phyloP scores from a whole-genome alignment of 176 grass and related monocot species.

The Aegilops speltoides region DNA sequence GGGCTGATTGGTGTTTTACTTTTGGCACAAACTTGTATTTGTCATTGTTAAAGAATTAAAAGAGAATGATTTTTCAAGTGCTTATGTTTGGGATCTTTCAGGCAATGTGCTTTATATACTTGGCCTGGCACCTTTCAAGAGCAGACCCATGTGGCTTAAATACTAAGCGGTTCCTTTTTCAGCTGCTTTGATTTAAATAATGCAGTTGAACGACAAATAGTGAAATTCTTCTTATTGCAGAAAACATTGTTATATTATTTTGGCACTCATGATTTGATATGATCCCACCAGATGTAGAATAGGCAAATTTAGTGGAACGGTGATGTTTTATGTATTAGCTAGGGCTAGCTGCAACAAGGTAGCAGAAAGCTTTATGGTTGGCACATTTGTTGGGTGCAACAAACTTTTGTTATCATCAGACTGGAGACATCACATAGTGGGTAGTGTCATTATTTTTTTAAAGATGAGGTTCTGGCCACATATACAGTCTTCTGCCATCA shows the following conservation, averaged over 20 bases:
- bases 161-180: conserved; percentile 22
- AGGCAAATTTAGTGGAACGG: conserved; percentile 6
- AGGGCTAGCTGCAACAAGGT: neutral
- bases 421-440: conserved; percentile 36
- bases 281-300: conserved; percentile 29
- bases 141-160: conserved; percentile 24
- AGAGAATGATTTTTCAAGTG: conserved; percentile 13
- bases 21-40: neutral
- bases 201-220: neutral
- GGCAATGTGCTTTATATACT: conserved; percentile 24
- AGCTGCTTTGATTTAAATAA: conserved; percentile 10
- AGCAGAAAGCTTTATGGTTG: conserved; percentile 5
- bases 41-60: conserved; percentile 11
- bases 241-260: conserved; percentile 5
- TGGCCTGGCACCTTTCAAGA: conserved; percentile 16
- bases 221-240: neutral
- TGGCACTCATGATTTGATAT: conserved; percentile 29
- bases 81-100: conserved; percentile 39
- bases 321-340: conserved; percentile 7
- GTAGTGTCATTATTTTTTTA: neutral
- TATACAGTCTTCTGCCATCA: conserved; percentile 8
- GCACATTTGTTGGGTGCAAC: neutral
- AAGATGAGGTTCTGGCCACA: conserved; percentile 15
- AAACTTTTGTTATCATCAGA: conserved; percentile 16
- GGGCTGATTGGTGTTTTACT: neutral